Evolutionary conservation across 768 basidiomycete species (phyloP).

Genomic region (Chiua virens): DNA sequence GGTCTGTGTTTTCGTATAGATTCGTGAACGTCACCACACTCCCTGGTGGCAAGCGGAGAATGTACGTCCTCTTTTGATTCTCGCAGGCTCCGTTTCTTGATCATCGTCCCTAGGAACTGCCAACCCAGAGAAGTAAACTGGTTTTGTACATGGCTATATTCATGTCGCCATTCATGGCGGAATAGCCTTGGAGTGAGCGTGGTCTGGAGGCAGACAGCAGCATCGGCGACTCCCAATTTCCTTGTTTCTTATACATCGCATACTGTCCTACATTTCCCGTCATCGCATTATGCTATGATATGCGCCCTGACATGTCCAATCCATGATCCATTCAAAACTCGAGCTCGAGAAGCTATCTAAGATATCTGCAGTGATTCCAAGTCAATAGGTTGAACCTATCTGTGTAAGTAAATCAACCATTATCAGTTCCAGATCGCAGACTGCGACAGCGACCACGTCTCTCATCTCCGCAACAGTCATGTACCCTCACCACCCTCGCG

Average conservation of each 20-base stretch:
- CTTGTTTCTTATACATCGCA: constrained; percentile 12
- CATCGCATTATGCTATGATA: constrained; percentile 20
- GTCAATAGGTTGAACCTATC: no score
- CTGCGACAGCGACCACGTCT: constrained; percentile 70
- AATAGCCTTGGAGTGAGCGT: constrained; percentile 11
- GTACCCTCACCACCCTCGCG: constrained; percentile 74
- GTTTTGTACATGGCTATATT: constrained; percentile 4
- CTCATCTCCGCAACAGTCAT: constrained; percentile 72
- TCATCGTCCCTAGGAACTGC: constrained; percentile 24
- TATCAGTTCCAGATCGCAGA: constrained; percentile 52
- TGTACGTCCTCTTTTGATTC: constrained; percentile 62
- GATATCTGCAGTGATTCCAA: no score
- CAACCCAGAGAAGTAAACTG: constrained; percentile 29
- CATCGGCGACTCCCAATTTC: constrained; percentile 1
- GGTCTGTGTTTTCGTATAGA: constrained; percentile 35
- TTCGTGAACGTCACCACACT: constrained; percentile 93
- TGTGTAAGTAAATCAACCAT: no score
- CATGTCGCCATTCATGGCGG: constrained; percentile 14
- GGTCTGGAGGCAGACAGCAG: constrained; percentile 4
- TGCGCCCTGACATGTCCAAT: constrained; percentile 24
- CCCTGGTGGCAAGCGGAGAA: constrained; percentile 91
- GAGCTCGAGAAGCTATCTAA: no score
- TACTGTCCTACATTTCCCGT: constrained; percentile 1
- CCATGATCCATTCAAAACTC: constrained; percentile 1
- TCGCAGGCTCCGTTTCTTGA: constrained; percentile 79